Evolutionary conservation across 768 basidiomycete genomes (phyloP), one percentile per base, ranked within the genome.

Genomic region (Suillus weaverae): DNA sequence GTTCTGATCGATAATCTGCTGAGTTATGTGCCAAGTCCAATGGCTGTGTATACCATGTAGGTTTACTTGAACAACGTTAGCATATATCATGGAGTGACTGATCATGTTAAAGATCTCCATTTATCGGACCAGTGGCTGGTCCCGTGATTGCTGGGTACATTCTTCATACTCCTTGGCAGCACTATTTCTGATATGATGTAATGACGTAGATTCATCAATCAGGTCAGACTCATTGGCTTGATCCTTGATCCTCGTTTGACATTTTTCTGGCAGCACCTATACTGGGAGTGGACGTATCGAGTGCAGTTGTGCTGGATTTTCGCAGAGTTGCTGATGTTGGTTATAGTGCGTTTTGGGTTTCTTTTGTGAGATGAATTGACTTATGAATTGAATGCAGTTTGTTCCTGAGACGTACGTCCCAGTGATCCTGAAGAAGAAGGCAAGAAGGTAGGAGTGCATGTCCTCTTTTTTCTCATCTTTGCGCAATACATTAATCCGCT

Each of bases 251-350:
- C 41, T 11, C 32, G 22, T 61, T 61, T 68, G 51, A 68, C 57
- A 32, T 39, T 2, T 41, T 0, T 51, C 13, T 16, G 36, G 48
- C 56, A 90, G 84, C 78, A 88, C 68, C 66, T 82, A 1, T 69
- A 82, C 54, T 91, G 90, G 90, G 76, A 89, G 65, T 94, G 92
- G 92, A 91, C 91, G 0, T 95, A 88, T 76, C 86, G 87, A 63
- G 76, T 90, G 18, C 72, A 89, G 63, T 66, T 88, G 2, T 90
- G 90, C 26, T 95, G 92, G 94, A 80, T 84, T 0, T 85, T 84
- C 56, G 76, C 76, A 3, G 82, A 91, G 72, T 74, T 81, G 10
- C 57, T 83, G 9, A 77, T 84, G 0, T 75, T 94, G 9, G 70
- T 86, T 55, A 30, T 84, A 50, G 88, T 89, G 67, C 68, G 83